These are phyloP conservation scores for Phytopythium cucurbitacearum DNA, from an alignment of 352 stramenopile species.

Conservation along the genomic window DNA sequence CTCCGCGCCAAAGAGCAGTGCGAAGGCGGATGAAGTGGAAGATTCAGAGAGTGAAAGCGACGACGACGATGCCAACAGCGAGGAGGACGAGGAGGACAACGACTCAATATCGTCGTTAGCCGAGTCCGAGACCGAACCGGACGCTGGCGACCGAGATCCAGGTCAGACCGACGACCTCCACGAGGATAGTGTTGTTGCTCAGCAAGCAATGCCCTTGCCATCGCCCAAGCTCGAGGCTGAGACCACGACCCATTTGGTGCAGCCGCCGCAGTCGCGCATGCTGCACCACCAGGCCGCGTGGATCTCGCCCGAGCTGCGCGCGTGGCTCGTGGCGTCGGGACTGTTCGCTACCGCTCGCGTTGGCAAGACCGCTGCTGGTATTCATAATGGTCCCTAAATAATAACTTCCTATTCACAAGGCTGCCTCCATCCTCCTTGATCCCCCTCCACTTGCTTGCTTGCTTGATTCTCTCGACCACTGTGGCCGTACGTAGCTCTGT, in stretches of 20 bases:
- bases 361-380: neutral
- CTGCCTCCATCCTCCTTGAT: neutral
- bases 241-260: too few relatives aligned
- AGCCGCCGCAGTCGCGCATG: slow-evolving; percentile 1
- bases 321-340: slow-evolving; percentile 39
- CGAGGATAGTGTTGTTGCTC: neutral
- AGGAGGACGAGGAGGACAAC: slow-evolving; percentile 7
- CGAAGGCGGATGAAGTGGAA: slow-evolving; percentile 4
- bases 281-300: slow-evolving; percentile 50
- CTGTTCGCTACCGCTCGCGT: slow-evolving; percentile 35
- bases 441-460: too few relatives aligned
- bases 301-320: slow-evolving; percentile 53
- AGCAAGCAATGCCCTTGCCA: slow-evolving; percentile 5
- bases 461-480: too few relatives aligned
- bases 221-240: too few relatives aligned
- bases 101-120: too few relatives aligned
- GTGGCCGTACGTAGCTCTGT: too few relatives aligned
- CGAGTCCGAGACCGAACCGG: too few relatives aligned
- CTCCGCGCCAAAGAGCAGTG: too few relatives aligned
- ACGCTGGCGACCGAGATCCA: too few relatives aligned
- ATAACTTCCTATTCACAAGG: slow-evolving; percentile 6
- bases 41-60: slow-evolving; percentile 7
- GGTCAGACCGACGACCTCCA: neutral
- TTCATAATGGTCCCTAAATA: slow-evolving; percentile 6
- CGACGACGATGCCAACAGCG: slow-evolving; percentile 4